These are phyloP conservation scores for Bauhinia variegata DNA, from an alignment of 306 rosid genomes.

Conservation along the genomic window DNA sequence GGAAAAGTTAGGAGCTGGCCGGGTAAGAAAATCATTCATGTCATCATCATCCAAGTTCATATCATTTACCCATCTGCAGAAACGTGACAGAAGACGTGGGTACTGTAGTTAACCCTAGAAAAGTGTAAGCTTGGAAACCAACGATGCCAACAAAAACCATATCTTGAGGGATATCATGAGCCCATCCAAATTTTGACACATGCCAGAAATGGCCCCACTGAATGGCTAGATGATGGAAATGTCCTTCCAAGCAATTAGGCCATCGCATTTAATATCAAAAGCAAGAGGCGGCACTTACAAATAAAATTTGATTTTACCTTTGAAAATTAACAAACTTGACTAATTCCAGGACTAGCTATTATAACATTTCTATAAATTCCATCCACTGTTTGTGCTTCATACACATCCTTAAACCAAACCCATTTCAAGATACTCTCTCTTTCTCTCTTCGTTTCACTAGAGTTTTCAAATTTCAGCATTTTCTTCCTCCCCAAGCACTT, in stretches of 20 bases:
- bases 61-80: not conserved
- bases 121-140: constrained; percentile 44
- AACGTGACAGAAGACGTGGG: constrained; percentile 44
- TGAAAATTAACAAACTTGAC: constrained; percentile 42
- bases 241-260: constrained; percentile 1
- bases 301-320: too few relatives aligned
- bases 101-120: constrained; percentile 18
- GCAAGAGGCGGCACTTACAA: constrained; percentile 72
- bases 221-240: constrained; percentile 18
- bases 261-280: constrained; percentile 49
- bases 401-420: constrained; percentile 39
- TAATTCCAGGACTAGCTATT: constrained; percentile 33
- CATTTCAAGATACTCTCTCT: not conserved
- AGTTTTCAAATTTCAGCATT: not conserved
- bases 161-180: constrained; percentile 47
- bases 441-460: not conserved
- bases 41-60: not conserved
- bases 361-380: constrained; percentile 49
- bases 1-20: too few relatives aligned
- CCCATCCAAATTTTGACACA: constrained; percentile 53
- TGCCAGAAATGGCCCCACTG: constrained; percentile 35
- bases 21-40: constrained; percentile 5
- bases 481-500: not conserved
- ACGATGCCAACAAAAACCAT: constrained; percentile 48
- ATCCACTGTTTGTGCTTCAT: constrained; percentile 22